Conservation (phyloP, 192 early-diverging fungal species). For the Podila verticillata region DNA sequence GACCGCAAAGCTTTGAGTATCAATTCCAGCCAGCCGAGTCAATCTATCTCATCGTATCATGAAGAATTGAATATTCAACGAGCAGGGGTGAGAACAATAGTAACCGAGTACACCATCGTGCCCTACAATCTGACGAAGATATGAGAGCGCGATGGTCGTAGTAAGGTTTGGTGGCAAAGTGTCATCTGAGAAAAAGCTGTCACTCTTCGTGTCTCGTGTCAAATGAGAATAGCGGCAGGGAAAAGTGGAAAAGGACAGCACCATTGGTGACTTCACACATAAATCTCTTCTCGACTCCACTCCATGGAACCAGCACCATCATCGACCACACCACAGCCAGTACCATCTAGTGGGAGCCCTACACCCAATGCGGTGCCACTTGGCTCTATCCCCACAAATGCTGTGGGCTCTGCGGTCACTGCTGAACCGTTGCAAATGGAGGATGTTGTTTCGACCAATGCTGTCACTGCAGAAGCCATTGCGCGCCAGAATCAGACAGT, state of each 20-base stretch:
- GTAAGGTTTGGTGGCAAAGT: not conserved
- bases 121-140: no score
- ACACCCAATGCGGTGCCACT: not conserved
- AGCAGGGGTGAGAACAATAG: no score
- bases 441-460: constrained; percentile 47
- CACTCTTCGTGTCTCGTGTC: not conserved
- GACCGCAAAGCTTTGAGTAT: not conserved
- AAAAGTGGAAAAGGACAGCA: not conserved
- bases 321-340: not conserved
- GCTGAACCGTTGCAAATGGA: constrained; percentile 33
- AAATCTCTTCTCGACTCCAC: not conserved
- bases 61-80: no score
- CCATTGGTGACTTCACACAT: not conserved
- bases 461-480: constrained; percentile 40
- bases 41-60: no score
- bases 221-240: not conserved
- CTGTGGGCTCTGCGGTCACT: not conserved
- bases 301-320: not conserved
- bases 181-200: not conserved
- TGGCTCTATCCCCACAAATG: not conserved
- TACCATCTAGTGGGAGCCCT: not conserved
- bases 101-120: no score
- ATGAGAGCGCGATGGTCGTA: not conserved
- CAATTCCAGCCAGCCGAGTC: no score
- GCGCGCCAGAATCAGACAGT: constrained; percentile 49